Evolutionary conservation across 2,329 filamentous ascomycete species (phyloP), one percentile per base, ranked within the genome.

Genomic region (Botrytis byssoidea): DNA sequence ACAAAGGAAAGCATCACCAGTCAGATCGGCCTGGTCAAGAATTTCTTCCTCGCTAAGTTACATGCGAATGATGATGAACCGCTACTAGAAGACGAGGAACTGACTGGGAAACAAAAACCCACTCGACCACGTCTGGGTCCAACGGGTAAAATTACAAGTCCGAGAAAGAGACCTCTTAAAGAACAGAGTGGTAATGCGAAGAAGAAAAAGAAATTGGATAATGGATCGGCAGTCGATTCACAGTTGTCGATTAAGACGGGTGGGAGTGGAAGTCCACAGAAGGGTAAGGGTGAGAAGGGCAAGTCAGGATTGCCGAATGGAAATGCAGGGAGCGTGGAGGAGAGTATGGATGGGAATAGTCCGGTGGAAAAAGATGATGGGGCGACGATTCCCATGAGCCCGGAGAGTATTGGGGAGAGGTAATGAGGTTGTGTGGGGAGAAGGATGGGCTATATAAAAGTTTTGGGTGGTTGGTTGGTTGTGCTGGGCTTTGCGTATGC

Each of bases 81-180:
- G 61, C 87, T 99, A 77, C 86, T 97, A 70, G 96, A 99, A 84
- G 96, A 99, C 83, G 93, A 98, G 80, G 95, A 99, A 78, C 85
- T 99, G 37, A 96, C 97, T 25, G 89, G 91, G 72, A 99, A 99
- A 83, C 96, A 99, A 83, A 83, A 88, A 70, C 82, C 90, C 63
- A 85, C 92, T 85, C 74, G 78, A 84, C 93, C 84, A 37, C 86
- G 88, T n/a, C 88, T 89, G n/a, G 85, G 88, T 46, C 86, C 89
- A 32, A 95, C 91, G 32, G 93, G 93, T 80, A 97, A 97, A 86
- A 97, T 97, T 77, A 92, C 92, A 18, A 92, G 91, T 70, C 93
- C 93, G 46, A 90, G 94, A 78, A 97, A 97, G 84, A 87, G 93
- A 12, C 93, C 93, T 46, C 88, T 93, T 35, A 91, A 92, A 80